These are phyloP conservation scores for Ophiostoma angusticollis DNA, from an alignment of 2,329 filamentous ascomycete genomes.

Conservation along the genomic window DNA sequence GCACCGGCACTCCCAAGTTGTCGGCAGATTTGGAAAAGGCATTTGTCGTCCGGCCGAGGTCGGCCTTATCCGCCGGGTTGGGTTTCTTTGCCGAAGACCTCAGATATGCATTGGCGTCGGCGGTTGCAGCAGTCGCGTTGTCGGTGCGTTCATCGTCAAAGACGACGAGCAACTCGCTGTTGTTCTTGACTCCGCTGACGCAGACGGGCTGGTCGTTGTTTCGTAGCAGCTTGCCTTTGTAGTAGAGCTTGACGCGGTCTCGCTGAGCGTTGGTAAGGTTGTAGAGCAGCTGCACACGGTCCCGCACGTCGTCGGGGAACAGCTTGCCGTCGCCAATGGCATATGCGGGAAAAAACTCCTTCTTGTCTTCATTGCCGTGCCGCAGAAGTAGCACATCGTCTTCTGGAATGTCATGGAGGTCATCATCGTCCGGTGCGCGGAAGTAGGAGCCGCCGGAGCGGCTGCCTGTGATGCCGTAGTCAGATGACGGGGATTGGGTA, in stretches of 20 bases:
- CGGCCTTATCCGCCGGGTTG: too few relatives aligned
- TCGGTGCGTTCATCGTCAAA: conserved; percentile 35
- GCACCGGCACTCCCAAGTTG: conserved; percentile 23
- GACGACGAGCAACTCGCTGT: conserved; percentile 47
- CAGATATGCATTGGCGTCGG: conserved; percentile 19
- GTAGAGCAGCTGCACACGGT: conserved; percentile 55
- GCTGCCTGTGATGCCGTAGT: conserved; percentile 2
- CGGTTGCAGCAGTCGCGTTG: conserved; percentile 8
- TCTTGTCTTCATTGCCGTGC: conserved; percentile 51
- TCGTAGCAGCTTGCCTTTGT: conserved; percentile 60
- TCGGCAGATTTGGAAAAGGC: conserved; percentile 19
- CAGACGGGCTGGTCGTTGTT: conserved; percentile 44
- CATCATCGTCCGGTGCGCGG: conserved; percentile 9
- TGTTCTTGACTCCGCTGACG: conserved; percentile 48
- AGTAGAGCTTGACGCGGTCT: conserved; percentile 51
- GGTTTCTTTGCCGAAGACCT: background rate
- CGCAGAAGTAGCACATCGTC: conserved; percentile 62
- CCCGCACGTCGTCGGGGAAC: conserved; percentile 50
- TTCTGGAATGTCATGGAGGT: conserved; percentile 29
- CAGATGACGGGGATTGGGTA: conserved; percentile 21
- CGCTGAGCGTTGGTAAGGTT: conserved; percentile 42
- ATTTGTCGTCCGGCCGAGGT: background rate
- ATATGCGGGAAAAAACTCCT: conserved; percentile 61
- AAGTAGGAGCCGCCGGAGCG: conserved; percentile 12
- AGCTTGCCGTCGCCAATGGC: conserved; percentile 64